Conservation (phyloP, 768 basidiomycete species). For the Strobilomyces confusus region DNA sequence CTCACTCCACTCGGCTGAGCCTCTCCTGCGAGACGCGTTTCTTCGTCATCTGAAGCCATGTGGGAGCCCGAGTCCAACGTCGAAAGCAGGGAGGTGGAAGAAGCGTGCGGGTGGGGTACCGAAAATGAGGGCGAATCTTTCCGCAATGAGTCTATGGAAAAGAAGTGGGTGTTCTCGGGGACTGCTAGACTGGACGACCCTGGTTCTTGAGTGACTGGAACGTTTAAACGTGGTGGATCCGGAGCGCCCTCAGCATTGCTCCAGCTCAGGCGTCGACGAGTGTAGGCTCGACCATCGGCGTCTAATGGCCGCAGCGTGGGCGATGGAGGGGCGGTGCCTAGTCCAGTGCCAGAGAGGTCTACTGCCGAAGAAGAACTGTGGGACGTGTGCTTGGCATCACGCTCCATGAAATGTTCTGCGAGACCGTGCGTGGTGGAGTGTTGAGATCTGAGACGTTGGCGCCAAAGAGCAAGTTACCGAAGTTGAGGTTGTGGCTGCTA, state of each 20-base stretch:
- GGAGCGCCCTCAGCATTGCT: constrained; percentile 42
- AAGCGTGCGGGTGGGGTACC: constrained; percentile 43
- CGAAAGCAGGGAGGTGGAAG: constrained; percentile 49
- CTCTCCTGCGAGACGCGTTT: constrained; percentile 53
- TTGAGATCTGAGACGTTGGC: too few species aligned
- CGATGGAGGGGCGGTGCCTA: constrained; percentile 37
- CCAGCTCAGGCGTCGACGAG: constrained; percentile 61
- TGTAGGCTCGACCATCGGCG: constrained; percentile 27
- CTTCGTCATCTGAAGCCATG: constrained; percentile 46
- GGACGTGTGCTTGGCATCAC: constrained; percentile 8
- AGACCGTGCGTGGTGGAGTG: too few species aligned
- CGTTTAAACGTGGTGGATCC: constrained; percentile 38
- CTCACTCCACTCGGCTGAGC: constrained; percentile 28
- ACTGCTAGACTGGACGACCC: constrained; percentile 17
- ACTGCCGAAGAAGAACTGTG: constrained; percentile 51
- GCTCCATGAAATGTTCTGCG: neutral
- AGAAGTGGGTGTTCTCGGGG: constrained; percentile 47
- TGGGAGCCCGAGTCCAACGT: constrained; percentile 31
- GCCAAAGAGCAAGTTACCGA: too few species aligned
- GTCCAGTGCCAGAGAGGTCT: constrained; percentile 47
- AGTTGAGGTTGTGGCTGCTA: too few species aligned
- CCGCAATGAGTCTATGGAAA: constrained; percentile 32
- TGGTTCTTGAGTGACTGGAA: constrained; percentile 16
- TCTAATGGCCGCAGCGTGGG: constrained; percentile 24
- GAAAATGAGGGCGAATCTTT: constrained; percentile 37